phyloP scores from a whole-genome alignment of 441 rosid genomes.

The Euphorbia celastroides region DNA sequence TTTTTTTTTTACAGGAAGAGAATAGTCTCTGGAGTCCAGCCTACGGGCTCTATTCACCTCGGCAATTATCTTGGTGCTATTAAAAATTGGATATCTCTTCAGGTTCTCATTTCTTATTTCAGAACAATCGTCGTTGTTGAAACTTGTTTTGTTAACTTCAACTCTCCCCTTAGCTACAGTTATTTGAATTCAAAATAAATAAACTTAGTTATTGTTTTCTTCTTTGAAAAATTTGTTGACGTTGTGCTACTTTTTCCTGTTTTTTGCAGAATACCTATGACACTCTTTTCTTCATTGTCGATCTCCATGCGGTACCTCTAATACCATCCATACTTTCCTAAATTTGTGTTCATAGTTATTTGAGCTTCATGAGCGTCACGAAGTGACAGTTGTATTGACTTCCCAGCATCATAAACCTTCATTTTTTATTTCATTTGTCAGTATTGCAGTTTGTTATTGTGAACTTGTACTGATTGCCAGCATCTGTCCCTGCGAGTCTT shows the following conservation, averaged over 20 bases:
- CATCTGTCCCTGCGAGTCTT: background rate
- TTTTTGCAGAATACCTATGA: slow-evolving; percentile 69
- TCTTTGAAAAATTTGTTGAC: background rate
- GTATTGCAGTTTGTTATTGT: background rate
- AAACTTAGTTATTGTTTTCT: background rate
- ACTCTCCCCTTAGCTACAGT: background rate
- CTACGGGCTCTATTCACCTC: slow-evolving; percentile 83
- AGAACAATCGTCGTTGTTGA: background rate
- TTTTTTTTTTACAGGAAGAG: slow-evolving; percentile 49
- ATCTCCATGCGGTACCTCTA: slow-evolving; percentile 71
- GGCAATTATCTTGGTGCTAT: slow-evolving; percentile 95
- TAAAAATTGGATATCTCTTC: slow-evolving; percentile 79
- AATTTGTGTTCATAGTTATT: background rate
- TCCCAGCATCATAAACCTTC: background rate
- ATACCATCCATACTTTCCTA: background rate
- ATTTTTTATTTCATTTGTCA: background rate
- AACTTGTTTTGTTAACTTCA: background rate
- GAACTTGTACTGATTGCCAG: background rate
- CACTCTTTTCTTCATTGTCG: slow-evolving; percentile 80
- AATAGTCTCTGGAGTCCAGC: slow-evolving; percentile 90
- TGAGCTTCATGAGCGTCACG: background rate
- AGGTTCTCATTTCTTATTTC: slow-evolving; percentile 35
- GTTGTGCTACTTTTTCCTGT: slow-evolving; percentile 8
- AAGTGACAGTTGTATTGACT: background rate
- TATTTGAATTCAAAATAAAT: background rate